Conservation (phyloP, 768 basidiomycete genomes). For the Hortiboletus campestris region DNA sequence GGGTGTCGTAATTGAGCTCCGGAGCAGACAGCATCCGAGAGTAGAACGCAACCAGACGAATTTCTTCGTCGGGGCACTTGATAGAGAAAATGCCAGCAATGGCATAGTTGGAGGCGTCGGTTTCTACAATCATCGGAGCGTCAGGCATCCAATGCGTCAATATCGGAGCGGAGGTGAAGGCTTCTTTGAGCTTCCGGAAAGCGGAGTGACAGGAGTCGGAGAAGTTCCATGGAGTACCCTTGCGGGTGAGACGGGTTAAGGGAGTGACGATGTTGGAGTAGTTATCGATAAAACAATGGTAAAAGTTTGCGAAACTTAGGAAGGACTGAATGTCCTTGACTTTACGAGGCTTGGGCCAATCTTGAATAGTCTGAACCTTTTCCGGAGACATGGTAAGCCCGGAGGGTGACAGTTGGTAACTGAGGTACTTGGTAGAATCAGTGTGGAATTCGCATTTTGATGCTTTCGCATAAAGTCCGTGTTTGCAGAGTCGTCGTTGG, state of each 20-base stretch:
- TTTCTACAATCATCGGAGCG: neutral
- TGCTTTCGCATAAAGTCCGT: too few relatives aligned
- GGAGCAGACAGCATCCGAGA: neutral
- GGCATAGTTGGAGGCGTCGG: neutral
- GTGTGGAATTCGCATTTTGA: too few relatives aligned
- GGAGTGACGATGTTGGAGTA: neutral
- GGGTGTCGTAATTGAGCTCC: neutral
- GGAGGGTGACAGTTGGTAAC: neutral
- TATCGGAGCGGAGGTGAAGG: neutral
- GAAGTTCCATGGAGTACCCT: neutral
- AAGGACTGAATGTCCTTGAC: neutral
- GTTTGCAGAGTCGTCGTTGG: too few relatives aligned
- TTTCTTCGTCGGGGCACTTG: neutral
- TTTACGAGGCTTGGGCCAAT: neutral
- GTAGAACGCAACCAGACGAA: neutral
- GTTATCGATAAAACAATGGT: neutral
- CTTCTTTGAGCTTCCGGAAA: neutral
- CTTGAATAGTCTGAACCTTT: neutral
- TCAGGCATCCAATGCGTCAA: neutral
- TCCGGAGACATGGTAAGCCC: neutral
- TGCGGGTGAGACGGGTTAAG: neutral
- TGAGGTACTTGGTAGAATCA: neutral
- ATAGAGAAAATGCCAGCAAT: neutral
- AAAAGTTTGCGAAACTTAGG: neutral
- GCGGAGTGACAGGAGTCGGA: neutral